Evolutionary conservation across 345 rosid genomes (phyloP).

Genomic region (Boechera retrofracta): DNA sequence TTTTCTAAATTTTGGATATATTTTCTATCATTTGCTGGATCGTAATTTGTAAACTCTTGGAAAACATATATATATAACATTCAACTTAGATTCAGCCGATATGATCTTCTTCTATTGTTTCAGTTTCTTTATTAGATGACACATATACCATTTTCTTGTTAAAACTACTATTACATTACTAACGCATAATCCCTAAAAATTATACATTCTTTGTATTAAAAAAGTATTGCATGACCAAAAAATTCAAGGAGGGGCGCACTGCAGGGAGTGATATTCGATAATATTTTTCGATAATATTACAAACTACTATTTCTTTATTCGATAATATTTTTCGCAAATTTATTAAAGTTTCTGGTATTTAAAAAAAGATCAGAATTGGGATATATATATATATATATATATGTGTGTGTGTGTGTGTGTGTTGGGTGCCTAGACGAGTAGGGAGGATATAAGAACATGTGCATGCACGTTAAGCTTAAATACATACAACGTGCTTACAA

Average conservation of each 20-base stretch:
- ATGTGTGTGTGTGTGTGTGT: background rate
- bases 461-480: slow-evolving; percentile 43
- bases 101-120: background rate
- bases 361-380: background rate
- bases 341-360: background rate
- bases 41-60: background rate
- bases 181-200: background rate
- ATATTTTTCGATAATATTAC: no score
- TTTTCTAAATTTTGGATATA: background rate
- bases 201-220: no score
- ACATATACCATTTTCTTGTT: background rate
- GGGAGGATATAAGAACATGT: slow-evolving; percentile 44
- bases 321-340: background rate
- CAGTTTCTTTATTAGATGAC: background rate
- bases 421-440: slow-evolving; percentile 31
- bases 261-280: no score
- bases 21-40: background rate
- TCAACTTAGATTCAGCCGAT: background rate
- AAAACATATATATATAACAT: background rate
- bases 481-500: slow-evolving; percentile 41
- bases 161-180: background rate
- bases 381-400: background rate
- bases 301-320: no score
- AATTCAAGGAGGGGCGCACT: no score
- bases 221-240: no score